phyloP scores from a whole-genome alignment of 2,329 filamentous ascomycete species.

The Scedosporium apiospermum region DNA sequence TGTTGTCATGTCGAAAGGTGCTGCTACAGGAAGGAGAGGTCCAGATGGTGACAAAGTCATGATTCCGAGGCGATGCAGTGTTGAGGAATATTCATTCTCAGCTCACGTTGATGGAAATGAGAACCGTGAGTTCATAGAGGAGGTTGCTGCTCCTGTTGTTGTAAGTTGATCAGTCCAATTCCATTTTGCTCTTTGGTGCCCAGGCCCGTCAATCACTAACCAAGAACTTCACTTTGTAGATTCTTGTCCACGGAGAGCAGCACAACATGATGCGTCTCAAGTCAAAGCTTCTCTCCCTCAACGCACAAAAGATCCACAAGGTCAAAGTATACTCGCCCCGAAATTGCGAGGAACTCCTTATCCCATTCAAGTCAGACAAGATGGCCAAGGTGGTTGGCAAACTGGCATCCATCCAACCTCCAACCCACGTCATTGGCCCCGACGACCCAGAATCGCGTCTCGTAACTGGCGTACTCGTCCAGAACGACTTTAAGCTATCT shows the following conservation, averaged over 20 bases:
- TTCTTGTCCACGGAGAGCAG: conserved; percentile 92
- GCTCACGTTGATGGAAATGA: conserved; percentile 94
- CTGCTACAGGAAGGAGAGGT: conserved; percentile 33
- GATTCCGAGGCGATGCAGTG: conserved; percentile 85
- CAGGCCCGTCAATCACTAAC: background rate
- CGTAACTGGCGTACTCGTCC: conserved; percentile 84
- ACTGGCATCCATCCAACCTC: conserved; percentile 71
- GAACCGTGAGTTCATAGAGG: conserved; percentile 94
- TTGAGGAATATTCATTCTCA: conserved; percentile 91
- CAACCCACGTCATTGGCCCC: conserved; percentile 28
- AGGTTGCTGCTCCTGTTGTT: conserved; percentile 84
- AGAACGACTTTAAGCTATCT: conserved; percentile 95
- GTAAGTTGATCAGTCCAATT: conserved; percentile 44
- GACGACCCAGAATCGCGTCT: conserved; percentile 33
- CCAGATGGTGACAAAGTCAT: conserved; percentile 77
- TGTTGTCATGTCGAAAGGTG: conserved; percentile 76
- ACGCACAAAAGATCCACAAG: conserved; percentile 68
- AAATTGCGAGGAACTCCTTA: conserved; percentile 90
- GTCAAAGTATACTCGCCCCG: conserved; percentile 89
- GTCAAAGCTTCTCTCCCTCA: conserved; percentile 87
- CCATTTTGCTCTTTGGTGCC: background rate
- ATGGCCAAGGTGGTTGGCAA: conserved; percentile 93
- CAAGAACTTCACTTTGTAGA: conserved; percentile 1
- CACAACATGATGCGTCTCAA: conserved; percentile 98
- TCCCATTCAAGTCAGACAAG: conserved; percentile 93